Conservation (phyloP, 805 yeast genomes). For the Candida sonorensis region DNA sequence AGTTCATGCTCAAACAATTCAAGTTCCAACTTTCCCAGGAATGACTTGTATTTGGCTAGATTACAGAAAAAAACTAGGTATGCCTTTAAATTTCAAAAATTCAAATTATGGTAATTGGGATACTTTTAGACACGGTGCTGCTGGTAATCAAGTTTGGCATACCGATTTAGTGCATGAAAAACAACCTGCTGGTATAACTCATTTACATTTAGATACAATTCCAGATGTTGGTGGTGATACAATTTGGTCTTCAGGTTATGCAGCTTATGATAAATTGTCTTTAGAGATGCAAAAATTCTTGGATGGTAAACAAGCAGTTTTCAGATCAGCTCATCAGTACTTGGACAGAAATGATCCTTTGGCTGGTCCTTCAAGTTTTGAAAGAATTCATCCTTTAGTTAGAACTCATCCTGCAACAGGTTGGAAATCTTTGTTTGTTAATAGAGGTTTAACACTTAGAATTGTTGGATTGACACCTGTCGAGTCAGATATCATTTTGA, state of each 20-base stretch:
- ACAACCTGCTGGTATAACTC: slow-evolving; percentile 51
- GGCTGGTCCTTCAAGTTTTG: slow-evolving; percentile 39
- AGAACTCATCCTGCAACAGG: slow-evolving; percentile 65
- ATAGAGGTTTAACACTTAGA: slow-evolving; percentile 42
- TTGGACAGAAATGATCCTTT: slow-evolving; percentile 37
- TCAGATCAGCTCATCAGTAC: slow-evolving; percentile 34
- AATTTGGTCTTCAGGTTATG: slow-evolving; percentile 50
- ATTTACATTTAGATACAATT: slow-evolving; percentile 44
- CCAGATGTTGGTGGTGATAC: slow-evolving; percentile 51
- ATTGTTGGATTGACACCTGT: slow-evolving; percentile 46
- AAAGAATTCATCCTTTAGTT: slow-evolving; percentile 53
- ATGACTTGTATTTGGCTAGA: slow-evolving; percentile 37
- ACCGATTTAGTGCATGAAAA: slow-evolving; percentile 50
- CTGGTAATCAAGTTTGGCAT: slow-evolving; percentile 35
- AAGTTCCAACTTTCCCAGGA: slow-evolving; percentile 31
- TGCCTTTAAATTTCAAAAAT: slow-evolving; percentile 16
- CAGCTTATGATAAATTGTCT: slow-evolving; percentile 49
- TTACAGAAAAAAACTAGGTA: slow-evolving; percentile 23
- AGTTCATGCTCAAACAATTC: slow-evolving; percentile 30
- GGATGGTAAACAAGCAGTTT: slow-evolving; percentile 45
- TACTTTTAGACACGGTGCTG: slow-evolving; percentile 4
- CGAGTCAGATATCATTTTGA: slow-evolving; percentile 42
- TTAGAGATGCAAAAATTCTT: slow-evolving; percentile 43
- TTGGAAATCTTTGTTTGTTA: slow-evolving; percentile 50
- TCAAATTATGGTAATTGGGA: slow-evolving; percentile 16